Evolutionary conservation across 768 basidiomycete species (phyloP), one percentile per base, ranked within the genome.

Genomic region (Suillus ampliporus): DNA sequence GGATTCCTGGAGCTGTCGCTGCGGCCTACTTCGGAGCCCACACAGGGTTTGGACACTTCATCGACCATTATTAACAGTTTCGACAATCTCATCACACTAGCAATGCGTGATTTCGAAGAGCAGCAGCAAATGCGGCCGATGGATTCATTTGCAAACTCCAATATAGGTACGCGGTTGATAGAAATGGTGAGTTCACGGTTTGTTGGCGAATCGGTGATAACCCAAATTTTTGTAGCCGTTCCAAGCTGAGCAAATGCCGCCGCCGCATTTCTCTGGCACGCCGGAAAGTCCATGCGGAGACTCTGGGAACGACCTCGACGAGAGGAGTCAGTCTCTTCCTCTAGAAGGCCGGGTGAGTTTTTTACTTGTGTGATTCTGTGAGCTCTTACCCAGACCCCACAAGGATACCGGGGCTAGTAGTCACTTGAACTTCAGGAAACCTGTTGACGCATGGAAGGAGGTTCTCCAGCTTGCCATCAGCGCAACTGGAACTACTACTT

Each of bases 401-500:
- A 40, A 56, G 54, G 38, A 56, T 15, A 19, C 54, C 26, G 37
- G 4, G 11, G 38, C 2, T 26, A 38, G 23, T 15, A 19, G 10
- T 17, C 13, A 13, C 34, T 54, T n/a, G 15, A 58, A n/a, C 13
- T 13, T 26, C 28, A 11, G 9, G 21, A 21, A 50, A 57, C 7
- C 10, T 28, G 38, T 44, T 5, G 38, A n/a, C 4, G 47, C 53
- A 14, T 69, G 65, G 67, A 72, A 66, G 28, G 34, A 56, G 34
- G 44, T 66, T 21, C 57, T 15, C 6, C 10, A 10, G 6, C 60
- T 64, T 4, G 62, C 66, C 6, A 50, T 68, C 10, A 63, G 76
- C 43, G 71, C 74, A 31, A 71, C 71, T n/a, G 66, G 68, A 21
- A 72, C 74, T 5, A 79, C 80, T 1, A 79, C 77, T 37, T 86